A percentile compares a stretch with the other conserved stretches of the same genome.
These are phyloP conservation scores for Nelumbo lutea DNA, from an alignment of 164 flowering plant genomes.

Conservation along the genomic window DNA sequence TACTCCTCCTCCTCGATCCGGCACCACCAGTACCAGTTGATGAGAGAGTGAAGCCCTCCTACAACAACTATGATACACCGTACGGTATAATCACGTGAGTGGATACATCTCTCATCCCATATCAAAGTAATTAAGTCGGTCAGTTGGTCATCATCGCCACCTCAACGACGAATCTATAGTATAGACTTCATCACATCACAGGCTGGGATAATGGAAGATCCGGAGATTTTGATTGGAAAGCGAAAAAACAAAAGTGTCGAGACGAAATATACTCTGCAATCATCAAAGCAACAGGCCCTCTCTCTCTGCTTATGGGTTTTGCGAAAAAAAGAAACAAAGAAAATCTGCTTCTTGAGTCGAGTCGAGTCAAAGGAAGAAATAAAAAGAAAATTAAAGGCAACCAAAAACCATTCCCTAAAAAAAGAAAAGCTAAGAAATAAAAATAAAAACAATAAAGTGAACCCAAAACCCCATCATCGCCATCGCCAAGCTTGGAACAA, in stretches of 20 bases:
- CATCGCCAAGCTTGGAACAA: neutral
- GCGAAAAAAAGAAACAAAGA: neutral
- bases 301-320: neutral
- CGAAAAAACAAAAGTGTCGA: neutral
- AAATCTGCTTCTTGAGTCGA: neutral
- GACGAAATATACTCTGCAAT: constrained; percentile 20
- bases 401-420: neutral
- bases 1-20: too few relatives aligned
- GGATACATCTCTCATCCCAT: neutral
- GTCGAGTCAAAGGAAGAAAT: constrained; percentile 31
- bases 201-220: constrained; percentile 5
- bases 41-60: too few relatives aligned
- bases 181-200: neutral
- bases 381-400: too few relatives aligned
- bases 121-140: neutral
- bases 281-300: constrained; percentile 35
- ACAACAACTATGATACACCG: neutral
- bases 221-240: constrained; percentile 12
- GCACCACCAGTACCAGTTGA: too few relatives aligned
- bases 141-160: neutral
- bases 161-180: neutral
- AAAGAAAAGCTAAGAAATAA: neutral
- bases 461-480: constrained; percentile 25
- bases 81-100: constrained; percentile 4
- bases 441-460: constrained; percentile 6